These are phyloP conservation scores for Sungouiella thailandica DNA, from an alignment of 805 yeast species.

Conservation along the genomic window DNA sequence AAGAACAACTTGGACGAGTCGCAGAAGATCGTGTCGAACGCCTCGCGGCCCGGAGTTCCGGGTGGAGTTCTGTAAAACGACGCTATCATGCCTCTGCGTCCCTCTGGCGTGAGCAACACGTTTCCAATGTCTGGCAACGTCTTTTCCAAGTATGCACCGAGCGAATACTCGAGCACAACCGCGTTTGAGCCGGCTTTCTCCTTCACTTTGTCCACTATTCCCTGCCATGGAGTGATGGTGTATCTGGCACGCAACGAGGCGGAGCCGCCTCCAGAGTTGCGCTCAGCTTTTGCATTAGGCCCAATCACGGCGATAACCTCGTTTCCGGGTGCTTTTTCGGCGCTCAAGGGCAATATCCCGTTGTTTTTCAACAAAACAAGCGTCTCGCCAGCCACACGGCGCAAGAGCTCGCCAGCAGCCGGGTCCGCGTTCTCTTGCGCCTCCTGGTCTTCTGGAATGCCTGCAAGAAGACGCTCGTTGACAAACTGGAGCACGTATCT, in stretches of 20 bases:
- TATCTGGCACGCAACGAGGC: slow-evolving; percentile 50
- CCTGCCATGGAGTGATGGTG: slow-evolving; percentile 46
- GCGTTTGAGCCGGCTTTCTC: slow-evolving; percentile 14
- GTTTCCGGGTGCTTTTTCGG: slow-evolving; percentile 15
- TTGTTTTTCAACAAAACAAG: slow-evolving; percentile 53
- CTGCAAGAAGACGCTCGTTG: slow-evolving; percentile 37
- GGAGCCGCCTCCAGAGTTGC: slow-evolving; percentile 62
- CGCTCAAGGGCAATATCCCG: slow-evolving; percentile 40
- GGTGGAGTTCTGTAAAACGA: slow-evolving; percentile 26
- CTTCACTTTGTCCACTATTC: slow-evolving; percentile 29
- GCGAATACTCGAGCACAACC: slow-evolving; percentile 19
- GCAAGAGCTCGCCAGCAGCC: slow-evolving; percentile 9
- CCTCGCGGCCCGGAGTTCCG: slow-evolving; percentile 16
- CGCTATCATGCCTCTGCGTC: slow-evolving; percentile 21
- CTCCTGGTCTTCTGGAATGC: slow-evolving; percentile 34
- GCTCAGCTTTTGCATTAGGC: slow-evolving; percentile 49
- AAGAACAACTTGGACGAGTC: slow-evolving; percentile 13
- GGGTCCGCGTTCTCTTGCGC: slow-evolving; percentile 18
- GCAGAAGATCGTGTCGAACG: slow-evolving; percentile 22
- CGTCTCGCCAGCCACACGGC: slow-evolving; percentile 31
- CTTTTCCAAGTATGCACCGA: slow-evolving; percentile 30
- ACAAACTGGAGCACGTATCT: slow-evolving; percentile 44
- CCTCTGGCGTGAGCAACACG: slow-evolving; percentile 16
- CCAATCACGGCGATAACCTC: slow-evolving; percentile 51
- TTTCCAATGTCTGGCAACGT: slow-evolving; percentile 28